Conservation (phyloP, 2,329 filamentous ascomycete genomes). For the Calonectria pseudoreteaudii region DNA sequence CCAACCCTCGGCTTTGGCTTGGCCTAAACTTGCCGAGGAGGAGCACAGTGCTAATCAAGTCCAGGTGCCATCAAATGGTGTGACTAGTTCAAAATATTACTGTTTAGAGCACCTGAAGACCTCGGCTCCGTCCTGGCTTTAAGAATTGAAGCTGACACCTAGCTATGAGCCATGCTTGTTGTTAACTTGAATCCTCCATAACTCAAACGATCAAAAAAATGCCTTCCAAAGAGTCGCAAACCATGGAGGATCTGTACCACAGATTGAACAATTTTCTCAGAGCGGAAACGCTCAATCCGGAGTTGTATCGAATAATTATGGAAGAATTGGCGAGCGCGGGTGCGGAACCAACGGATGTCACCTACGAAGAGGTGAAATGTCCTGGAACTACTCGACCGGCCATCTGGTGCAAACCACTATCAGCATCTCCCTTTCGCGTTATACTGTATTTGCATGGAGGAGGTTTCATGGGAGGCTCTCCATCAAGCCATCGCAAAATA, state of each 20-base stretch:
- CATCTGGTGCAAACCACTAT: slow-evolving; percentile 1
- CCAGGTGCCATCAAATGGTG: not conserved
- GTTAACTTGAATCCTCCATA: not conserved
- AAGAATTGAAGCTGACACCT: not conserved
- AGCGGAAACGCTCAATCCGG: not conserved
- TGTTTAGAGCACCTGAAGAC: not conserved
- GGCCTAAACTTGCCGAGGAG: not conserved
- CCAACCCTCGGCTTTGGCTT: not conserved
- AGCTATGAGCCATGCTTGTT: not conserved
- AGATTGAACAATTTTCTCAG: not conserved
- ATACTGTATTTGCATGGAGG: slow-evolving; percentile 8
- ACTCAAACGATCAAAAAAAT: not conserved
- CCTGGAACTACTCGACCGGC: not conserved
- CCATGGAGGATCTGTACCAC: not conserved
- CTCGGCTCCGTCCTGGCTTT: not conserved
- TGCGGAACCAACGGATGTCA: not conserved
- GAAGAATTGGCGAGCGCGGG: not conserved
- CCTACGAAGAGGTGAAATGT: slow-evolving; percentile 3
- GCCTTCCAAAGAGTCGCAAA: slow-evolving; percentile 4
- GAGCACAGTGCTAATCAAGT: not conserved
- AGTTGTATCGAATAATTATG: not conserved
- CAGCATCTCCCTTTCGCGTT: not conserved
- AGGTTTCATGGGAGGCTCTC: slow-evolving; percentile 6
- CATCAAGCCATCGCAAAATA: not conserved
- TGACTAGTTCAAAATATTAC: not conserved